Conservation (phyloP, 1,139 yeast species). For the Suhomyces anneliseae region DNA sequence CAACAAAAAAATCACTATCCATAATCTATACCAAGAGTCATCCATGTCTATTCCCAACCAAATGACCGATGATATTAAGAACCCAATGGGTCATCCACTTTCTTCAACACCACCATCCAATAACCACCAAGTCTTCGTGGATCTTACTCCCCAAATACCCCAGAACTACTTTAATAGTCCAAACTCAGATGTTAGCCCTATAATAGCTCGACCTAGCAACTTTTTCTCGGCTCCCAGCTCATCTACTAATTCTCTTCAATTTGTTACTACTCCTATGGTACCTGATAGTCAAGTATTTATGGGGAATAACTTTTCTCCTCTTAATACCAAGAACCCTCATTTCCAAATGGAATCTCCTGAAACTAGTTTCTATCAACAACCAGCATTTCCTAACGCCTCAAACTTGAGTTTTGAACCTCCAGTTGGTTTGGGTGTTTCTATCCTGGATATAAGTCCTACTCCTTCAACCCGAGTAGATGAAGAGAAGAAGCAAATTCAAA, state of each 20-base stretch:
- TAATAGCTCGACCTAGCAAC: conserved; percentile 5
- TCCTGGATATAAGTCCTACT: conserved; percentile 2
- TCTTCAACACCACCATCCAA: conserved; percentile 8
- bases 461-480: background rate
- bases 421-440: conserved; percentile 9
- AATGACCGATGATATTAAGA: background rate
- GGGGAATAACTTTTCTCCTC: conserved; percentile 6
- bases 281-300: conserved; percentile 3
- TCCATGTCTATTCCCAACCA: background rate
- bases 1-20: background rate
- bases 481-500: background rate
- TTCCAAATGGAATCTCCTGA: background rate
- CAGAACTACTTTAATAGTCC: conserved; percentile 11
- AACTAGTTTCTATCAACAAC: background rate
- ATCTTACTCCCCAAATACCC: conserved; percentile 7
- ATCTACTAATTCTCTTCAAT: conserved; percentile 7
- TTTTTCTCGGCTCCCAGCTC: conserved; percentile 11
- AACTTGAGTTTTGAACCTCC: conserved; percentile 2
- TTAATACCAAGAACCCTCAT: conserved; percentile 3
- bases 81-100: background rate
- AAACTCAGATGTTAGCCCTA: conserved; percentile 12
- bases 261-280: conserved; percentile 5
- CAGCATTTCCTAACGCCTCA: background rate
- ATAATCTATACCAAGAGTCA: background rate
- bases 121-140: background rate